Conservation (phyloP, 2,329 filamentous ascomycete genomes). For the Talaromyces marneffei region DNA sequence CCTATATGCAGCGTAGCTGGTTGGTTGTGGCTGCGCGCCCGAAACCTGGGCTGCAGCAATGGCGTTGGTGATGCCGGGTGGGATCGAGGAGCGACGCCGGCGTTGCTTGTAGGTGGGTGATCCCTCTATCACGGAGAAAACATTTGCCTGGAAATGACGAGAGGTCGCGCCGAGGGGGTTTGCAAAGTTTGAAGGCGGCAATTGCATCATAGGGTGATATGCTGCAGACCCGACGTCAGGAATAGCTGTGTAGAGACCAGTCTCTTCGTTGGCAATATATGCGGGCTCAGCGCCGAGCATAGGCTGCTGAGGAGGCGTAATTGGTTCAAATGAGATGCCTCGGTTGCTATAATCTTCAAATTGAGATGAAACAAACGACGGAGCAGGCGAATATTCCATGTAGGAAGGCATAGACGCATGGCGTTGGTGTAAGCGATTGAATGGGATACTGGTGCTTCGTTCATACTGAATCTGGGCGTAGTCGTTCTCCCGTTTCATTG, state of each 20-base stretch:
- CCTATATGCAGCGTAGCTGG: conserved; percentile 60
- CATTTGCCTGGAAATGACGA: conserved; percentile 64
- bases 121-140: conserved; percentile 94
- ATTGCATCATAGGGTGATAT: conserved; percentile 83
- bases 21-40: conserved; percentile 30
- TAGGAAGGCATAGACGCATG: conserved; percentile 99
- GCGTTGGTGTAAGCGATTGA: conserved; percentile 68
- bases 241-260: conserved; percentile 89
- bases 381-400: conserved; percentile 95
- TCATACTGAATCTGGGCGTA: conserved; percentile 80
- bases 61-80: conserved; percentile 67
- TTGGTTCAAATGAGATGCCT: conserved; percentile 90
- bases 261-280: conserved; percentile 97
- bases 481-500: conserved; percentile 86
- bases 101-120: conserved; percentile 99
- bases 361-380: conserved; percentile 97
- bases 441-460: conserved; percentile 74
- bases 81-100: conserved; percentile 85
- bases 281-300: conserved; percentile 81
- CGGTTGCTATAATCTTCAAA: conserved; percentile 97
- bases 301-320: conserved; percentile 90
- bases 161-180: conserved; percentile 70
- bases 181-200: conserved; percentile 79
- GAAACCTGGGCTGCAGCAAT: conserved; percentile 52
- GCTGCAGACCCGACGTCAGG: conserved; percentile 72